Evolutionary conservation across 768 basidiomycete genomes (phyloP).

Genomic region (Hericium coralloides): DNA sequence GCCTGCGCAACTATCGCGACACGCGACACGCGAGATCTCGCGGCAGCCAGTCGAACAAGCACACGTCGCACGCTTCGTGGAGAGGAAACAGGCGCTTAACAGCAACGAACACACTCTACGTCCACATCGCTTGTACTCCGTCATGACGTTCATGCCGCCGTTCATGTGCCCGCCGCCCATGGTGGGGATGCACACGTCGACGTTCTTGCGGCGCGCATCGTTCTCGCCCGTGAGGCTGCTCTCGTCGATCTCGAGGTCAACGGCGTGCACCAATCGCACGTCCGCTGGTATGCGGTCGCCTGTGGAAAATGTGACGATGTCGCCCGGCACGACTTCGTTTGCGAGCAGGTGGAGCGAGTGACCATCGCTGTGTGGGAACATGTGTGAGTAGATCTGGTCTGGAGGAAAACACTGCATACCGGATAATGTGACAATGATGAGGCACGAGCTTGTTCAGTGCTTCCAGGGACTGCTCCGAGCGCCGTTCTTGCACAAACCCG

Average conservation of each 20-base stretch:
- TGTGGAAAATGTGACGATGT: constrained; percentile 80
- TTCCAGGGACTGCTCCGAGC: constrained; percentile 91
- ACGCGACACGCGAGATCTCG: no score
- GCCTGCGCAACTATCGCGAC: no score
- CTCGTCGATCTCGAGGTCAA: constrained; percentile 92
- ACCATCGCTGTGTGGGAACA: constrained; percentile 35
- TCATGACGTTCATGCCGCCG: background rate
- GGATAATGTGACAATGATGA: constrained; percentile 88
- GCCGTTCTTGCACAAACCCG: constrained; percentile 90
- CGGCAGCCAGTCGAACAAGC: no score
- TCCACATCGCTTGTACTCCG: no score
- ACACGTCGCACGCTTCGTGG: no score
- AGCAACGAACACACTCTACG: no score
- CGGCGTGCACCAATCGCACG: constrained; percentile 69
- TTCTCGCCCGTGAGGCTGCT: constrained; percentile 95
- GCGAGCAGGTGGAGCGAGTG: constrained; percentile 76
- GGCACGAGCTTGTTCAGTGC: constrained; percentile 95
- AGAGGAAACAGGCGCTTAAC: no score
- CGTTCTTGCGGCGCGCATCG: constrained; percentile 60
- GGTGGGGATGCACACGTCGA: constrained; percentile 43
- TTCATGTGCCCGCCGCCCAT: constrained; percentile 18
- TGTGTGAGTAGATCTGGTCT: constrained; percentile 1
- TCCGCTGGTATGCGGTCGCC: constrained; percentile 95
- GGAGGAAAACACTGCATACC: constrained; percentile 18
- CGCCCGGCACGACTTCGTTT: constrained; percentile 94